Evolutionary conservation across 495 filamentous ascomycete genomes (phyloP).

Genomic region (Extremus antarcticus): DNA sequence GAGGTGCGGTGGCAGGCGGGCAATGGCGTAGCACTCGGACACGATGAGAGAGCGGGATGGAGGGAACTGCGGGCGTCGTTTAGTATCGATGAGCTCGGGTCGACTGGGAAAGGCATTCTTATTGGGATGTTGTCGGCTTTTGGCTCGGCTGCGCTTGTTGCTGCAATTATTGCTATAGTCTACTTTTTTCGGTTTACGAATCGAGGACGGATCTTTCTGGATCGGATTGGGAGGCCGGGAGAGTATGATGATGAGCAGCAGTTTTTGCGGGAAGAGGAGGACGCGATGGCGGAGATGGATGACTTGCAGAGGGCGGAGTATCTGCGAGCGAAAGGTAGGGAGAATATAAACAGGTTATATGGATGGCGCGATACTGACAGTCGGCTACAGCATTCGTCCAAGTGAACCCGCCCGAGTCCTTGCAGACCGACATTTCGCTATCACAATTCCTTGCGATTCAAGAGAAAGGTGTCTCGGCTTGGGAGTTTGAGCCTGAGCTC

Average conservation of each 20-base stretch:
- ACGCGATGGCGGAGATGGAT: constrained; percentile 91
- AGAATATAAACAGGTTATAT: not conserved
- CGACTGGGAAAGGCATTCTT: constrained; percentile 69
- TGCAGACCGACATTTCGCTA: constrained; percentile 91
- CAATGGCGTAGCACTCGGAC: not conserved
- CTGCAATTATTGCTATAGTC: constrained; percentile 67
- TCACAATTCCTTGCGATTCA: constrained; percentile 97
- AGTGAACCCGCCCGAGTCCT: constrained; percentile 88
- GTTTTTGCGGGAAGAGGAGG: constrained; percentile 82
- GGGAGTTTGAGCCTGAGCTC: constrained; percentile 96
- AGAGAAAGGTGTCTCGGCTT: constrained; percentile 96
- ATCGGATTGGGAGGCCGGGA: constrained; percentile 84
- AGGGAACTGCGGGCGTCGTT: not conserved
- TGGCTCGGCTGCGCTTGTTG: constrained; percentile 77
- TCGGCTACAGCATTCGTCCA: constrained; percentile 66
- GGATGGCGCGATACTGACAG: constrained; percentile 11
- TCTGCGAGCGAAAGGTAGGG: constrained; percentile 82
- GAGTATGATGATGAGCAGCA: constrained; percentile 97
- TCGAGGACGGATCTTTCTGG: constrained; percentile 81
- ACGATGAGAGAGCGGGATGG: not conserved
- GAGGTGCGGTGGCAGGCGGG: not conserved
- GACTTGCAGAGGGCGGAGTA: constrained; percentile 85
- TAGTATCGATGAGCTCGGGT: constrained; percentile 19
- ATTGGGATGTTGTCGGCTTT: constrained; percentile 96
- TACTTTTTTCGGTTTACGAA: constrained; percentile 91